phyloP scores from a whole-genome alignment of 2,329 filamentous ascomycete genomes.

The Aspergillus alliaceus region DNA sequence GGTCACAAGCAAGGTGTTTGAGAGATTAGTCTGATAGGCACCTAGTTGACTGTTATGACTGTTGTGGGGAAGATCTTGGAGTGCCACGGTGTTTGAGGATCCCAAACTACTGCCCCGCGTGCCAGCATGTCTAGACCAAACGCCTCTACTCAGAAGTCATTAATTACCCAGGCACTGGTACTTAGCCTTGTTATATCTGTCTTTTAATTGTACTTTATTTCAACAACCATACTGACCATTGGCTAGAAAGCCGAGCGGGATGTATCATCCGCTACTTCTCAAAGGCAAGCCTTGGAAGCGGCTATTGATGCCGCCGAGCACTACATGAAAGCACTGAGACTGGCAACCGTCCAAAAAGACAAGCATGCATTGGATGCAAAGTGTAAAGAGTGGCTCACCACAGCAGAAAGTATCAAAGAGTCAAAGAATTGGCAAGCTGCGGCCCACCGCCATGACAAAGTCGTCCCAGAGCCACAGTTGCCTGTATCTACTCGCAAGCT shows the following conservation, averaged over 20 bases:
- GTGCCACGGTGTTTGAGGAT: constrained; percentile 6
- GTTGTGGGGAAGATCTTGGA: constrained; percentile 9
- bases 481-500: constrained; percentile 60
- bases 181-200: background rate
- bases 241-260: constrained; percentile 55
- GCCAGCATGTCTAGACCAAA: constrained; percentile 31
- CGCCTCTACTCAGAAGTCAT: constrained; percentile 24
- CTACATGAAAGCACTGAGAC: constrained; percentile 73
- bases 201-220: background rate
- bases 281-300: constrained; percentile 68
- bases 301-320: constrained; percentile 76
- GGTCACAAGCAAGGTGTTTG: constrained; percentile 4
- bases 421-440: constrained; percentile 31
- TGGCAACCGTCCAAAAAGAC: constrained; percentile 62
- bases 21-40: constrained; percentile 10
- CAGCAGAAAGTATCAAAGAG: constrained; percentile 74
- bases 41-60: background rate
- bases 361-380: constrained; percentile 66
- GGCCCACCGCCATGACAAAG: constrained; percentile 16
- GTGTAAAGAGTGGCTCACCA: constrained; percentile 67
- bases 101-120: constrained; percentile 7
- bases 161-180: constrained; percentile 35
- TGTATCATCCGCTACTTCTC: constrained; percentile 52
- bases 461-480: constrained; percentile 41
- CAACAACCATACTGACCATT: constrained; percentile 23